A percentile compares a stretch with the other conserved stretches of the same genome.
phyloP scores from a whole-genome alignment of 2,329 filamentous ascomycete genomes.

The Emericellopsis cladophorae region DNA sequence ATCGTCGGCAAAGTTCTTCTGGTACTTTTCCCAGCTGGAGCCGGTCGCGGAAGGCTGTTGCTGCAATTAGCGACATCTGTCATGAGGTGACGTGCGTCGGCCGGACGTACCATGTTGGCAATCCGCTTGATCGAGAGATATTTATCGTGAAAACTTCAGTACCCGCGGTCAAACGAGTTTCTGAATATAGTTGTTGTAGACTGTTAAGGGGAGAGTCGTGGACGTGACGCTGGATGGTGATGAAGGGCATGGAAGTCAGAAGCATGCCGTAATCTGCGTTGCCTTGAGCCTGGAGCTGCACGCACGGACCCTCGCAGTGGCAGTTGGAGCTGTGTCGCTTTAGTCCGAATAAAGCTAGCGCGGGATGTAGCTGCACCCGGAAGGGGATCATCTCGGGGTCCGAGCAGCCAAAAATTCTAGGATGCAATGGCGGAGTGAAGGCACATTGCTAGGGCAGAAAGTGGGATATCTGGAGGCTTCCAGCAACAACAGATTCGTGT shows the following conservation, averaged over 20 bases:
- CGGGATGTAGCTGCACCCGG: constrained; percentile 5
- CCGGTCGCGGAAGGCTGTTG: constrained; percentile 86
- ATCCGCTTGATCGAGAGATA: constrained; percentile 2
- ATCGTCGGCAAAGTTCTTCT: constrained; percentile 93
- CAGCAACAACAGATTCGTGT: constrained; percentile 1
- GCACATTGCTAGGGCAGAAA: constrained; percentile 18
- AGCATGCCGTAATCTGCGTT: constrained; percentile 27
- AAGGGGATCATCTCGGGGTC: constrained; percentile 24
- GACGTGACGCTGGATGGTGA: constrained; percentile 13
- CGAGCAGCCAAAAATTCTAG: constrained; percentile 26
- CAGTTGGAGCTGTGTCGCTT: not conserved
- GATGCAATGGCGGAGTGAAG: constrained; percentile 15
- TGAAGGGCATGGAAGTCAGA: constrained; percentile 19
- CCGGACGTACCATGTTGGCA: constrained; percentile 26
- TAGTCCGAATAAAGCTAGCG: not conserved
- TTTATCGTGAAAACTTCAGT: too few species aligned
- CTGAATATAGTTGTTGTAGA: not conserved
- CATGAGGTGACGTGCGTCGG: not conserved
- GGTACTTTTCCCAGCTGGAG: constrained; percentile 95
- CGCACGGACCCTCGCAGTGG: constrained; percentile 7
- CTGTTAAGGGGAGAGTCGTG: constrained; percentile 6
- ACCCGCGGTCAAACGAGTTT: too few species aligned
- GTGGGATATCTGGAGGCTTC: constrained; percentile 20
- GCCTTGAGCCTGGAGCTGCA: constrained; percentile 19
- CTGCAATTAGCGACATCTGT: not conserved